Evolutionary conservation across 164 flowering plant genomes (phyloP).

Genomic region (Protea cynaroides): DNA sequence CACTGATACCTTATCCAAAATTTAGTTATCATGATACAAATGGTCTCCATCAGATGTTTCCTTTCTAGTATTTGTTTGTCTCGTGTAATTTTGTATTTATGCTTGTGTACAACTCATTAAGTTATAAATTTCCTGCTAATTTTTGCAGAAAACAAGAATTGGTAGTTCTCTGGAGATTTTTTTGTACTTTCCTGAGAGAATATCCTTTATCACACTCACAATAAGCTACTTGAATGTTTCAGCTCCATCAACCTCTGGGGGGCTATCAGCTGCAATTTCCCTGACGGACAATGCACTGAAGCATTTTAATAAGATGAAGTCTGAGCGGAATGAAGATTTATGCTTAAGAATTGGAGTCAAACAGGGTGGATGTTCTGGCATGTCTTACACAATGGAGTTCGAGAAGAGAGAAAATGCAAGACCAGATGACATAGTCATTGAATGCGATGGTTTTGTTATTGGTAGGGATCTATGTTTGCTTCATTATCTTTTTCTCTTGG

Average conservation of each 20-base stretch:
- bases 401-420: conserved; percentile 68
- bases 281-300: conserved; percentile 75
- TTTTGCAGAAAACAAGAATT: background rate
- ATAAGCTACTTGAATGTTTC: conserved; percentile 15
- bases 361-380: conserved; percentile 98
- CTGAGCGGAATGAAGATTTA: conserved; percentile 71
- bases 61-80: too few relatives aligned
- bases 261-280: conserved; percentile 68
- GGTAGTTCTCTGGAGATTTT: too few relatives aligned
- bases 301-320: conserved; percentile 82
- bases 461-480: conserved; percentile 35
- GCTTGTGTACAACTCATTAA: too few relatives aligned
- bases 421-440: conserved; percentile 88
- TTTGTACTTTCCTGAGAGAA: background rate
- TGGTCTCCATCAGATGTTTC: too few relatives aligned
- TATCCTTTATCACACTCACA: background rate
- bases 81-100: too few relatives aligned
- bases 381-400: conserved; percentile 97
- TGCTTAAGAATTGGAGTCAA: conserved; percentile 94
- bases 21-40: too few relatives aligned
- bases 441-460: conserved; percentile 77
- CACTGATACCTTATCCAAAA: too few relatives aligned
- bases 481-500: background rate
- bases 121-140: background rate
- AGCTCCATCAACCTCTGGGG: conserved; percentile 58